Evolutionary conservation across 2,329 filamentous ascomycete species (phyloP), one percentile per base, ranked within the genome.

Genomic region (Verticillium zaregamsianum): DNA sequence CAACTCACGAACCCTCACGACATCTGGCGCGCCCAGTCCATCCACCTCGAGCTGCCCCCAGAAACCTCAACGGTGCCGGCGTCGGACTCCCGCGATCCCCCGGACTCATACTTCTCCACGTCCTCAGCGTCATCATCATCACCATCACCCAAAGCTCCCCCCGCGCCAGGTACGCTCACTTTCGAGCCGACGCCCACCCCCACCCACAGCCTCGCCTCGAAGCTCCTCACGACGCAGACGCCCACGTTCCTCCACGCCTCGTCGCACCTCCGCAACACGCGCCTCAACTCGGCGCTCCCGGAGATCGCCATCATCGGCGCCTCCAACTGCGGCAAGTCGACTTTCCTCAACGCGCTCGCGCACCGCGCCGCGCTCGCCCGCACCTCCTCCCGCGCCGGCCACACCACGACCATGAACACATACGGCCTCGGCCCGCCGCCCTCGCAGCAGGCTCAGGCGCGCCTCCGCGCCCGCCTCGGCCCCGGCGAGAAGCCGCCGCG

Each of bases 301-400:
- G 85, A 87, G 66, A 84, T 96, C 58, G 90, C 91, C 71, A 83
- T 96, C 55, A 86, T 96, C 40, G 92, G 92, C 54, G 92, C 93
- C 69, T 93, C 92, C 66, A 96, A 96, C 71, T 92, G 93, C 52
- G 92, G 92, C 70, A 96, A 96, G 74, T 95, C 91, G 2, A 92
- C 91, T 17, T 90, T 96, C 67, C 88, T 96, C 76, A 96, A 96
- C 71, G 90, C 90, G 20, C 83, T 96, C 37, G 64, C 68, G 28
- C 58, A 37, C 58, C 33, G 23, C 20, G 39, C 83, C 86, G 33
- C 74, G 85, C 72, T 82, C 6, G 84, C 84, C 14, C 76, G 79
- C 57, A 82, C 82, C 28, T 83, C 82, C 68, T 72, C 76, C 17
- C 74, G 73, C 23, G 81, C 84, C 0, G 85, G 85, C 11, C 80